phyloP scores from a whole-genome alignment of 192 early-diverging fungal species.

The Coemansia sp. region DNA sequence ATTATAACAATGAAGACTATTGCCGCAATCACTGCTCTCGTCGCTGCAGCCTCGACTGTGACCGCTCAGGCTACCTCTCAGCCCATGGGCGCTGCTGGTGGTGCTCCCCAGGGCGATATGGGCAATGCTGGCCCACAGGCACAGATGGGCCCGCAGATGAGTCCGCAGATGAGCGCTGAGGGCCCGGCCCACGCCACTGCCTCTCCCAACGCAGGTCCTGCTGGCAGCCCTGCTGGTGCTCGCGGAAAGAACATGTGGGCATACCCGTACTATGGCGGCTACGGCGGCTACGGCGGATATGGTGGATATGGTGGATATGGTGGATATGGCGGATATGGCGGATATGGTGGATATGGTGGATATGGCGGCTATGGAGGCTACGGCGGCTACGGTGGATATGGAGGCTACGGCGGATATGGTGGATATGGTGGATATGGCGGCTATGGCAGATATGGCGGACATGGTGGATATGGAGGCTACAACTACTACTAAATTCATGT shows the following conservation, averaged over 20 bases:
- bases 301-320: slow-evolving; percentile 32
- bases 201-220: slow-evolving; percentile 34
- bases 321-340: not conserved
- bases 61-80: slow-evolving; percentile 30
- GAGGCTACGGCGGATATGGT: slow-evolving; percentile 16
- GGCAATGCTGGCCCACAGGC: slow-evolving; percentile 12
- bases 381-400: slow-evolving; percentile 23
- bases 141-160: slow-evolving; percentile 15
- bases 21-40: slow-evolving; percentile 22
- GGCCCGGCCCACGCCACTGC: slow-evolving; percentile 18
- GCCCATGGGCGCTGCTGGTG: slow-evolving; percentile 22
- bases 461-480: slow-evolving; percentile 24
- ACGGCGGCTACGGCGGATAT: slow-evolving; percentile 27
- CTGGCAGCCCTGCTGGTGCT: slow-evolving; percentile 46
- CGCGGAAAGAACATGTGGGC: slow-evolving; percentile 55
- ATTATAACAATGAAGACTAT: slow-evolving; percentile 37
- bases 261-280: slow-evolving; percentile 43
- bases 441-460: too few relatives aligned
- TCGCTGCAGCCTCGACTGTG: slow-evolving; percentile 32
- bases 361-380: slow-evolving; percentile 11
- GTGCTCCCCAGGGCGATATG: slow-evolving; percentile 28
- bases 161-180: slow-evolving; percentile 31
- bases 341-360: too few relatives aligned
- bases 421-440: too few relatives aligned
- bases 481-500: slow-evolving; percentile 24